A percentile compares a stretch with the other conserved stretches of the same genome.
phyloP scores from a whole-genome alignment of 106 monocot genomes.

The Narthecium ossifragum region DNA sequence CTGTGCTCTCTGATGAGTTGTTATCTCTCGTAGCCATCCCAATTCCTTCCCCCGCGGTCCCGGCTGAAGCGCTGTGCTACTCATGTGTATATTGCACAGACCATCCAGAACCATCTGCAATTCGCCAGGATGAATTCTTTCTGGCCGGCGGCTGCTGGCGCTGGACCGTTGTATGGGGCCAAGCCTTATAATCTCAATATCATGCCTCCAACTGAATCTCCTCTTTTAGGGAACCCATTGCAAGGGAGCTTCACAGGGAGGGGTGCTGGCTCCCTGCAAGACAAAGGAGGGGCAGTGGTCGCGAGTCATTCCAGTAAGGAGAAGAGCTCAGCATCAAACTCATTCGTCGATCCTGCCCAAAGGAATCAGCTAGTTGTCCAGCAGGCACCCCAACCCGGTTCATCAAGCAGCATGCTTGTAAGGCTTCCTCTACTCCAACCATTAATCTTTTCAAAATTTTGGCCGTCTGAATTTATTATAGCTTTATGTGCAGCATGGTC shows the following conservation, averaged over 20 bases:
- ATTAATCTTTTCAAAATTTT: neutral
- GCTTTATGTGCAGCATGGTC: conserved; percentile 41
- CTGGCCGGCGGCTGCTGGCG: conserved; percentile 46
- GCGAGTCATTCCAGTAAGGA: conserved; percentile 34
- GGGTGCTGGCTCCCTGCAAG: conserved; percentile 21
- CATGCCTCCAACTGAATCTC: conserved; percentile 44
- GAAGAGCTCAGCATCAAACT: conserved; percentile 20
- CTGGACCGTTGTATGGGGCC: conserved; percentile 33
- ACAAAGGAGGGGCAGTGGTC: no score
- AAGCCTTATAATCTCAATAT: conserved; percentile 69
- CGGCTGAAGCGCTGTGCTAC: conserved; percentile 71
- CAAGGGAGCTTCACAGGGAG: conserved; percentile 43
- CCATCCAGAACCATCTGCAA: conserved; percentile 64
- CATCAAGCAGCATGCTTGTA: conserved; percentile 60
- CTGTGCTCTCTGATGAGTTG: neutral
- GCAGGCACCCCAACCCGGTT: conserved; percentile 38
- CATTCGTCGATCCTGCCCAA: conserved; percentile 32
- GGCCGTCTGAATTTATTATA: neutral
- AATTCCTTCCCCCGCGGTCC: conserved; percentile 25
- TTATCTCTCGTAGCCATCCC: conserved; percentile 20
- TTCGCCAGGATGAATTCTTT: conserved; percentile 53
- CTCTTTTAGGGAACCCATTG: conserved; percentile 29
- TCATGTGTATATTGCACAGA: conserved; percentile 82
- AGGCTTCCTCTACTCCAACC: no score
- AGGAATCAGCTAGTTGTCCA: conserved; percentile 46